Evolutionary conservation across 768 basidiomycete species (phyloP).

Genomic region (Lentinula sp.): DNA sequence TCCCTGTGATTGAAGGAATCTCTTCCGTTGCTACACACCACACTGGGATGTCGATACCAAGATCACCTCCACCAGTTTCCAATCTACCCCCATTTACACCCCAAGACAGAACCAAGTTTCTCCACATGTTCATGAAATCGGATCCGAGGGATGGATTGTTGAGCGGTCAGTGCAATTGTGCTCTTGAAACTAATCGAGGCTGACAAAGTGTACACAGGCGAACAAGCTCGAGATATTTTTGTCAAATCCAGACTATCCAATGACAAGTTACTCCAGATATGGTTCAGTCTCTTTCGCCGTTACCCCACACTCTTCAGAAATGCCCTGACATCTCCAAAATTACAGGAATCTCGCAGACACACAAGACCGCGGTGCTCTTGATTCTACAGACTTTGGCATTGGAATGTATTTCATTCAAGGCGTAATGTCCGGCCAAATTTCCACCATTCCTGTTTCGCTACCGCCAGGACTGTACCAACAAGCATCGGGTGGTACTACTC

Average conservation of each 20-base stretch:
- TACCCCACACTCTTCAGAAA: background rate
- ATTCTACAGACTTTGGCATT: conserved; percentile 87
- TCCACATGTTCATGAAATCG: conserved; percentile 65
- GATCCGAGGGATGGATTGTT: conserved; percentile 75
- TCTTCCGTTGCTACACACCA: conserved; percentile 48
- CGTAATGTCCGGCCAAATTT: conserved; percentile 74
- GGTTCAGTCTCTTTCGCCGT: conserved; percentile 40
- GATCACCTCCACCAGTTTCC: conserved; percentile 47
- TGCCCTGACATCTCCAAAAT: conserved; percentile 2
- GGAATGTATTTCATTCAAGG: conserved; percentile 96
- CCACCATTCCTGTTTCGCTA: conserved; percentile 64
- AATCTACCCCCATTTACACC: conserved; percentile 63
- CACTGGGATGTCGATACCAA: conserved; percentile 55
- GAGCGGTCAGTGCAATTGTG: conserved; percentile 44
- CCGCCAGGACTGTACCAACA: conserved; percentile 86
- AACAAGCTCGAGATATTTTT: conserved; percentile 87
- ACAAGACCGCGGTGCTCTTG: conserved; percentile 83
- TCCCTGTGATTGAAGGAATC: conserved; percentile 74
- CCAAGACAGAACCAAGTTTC: conserved; percentile 83
- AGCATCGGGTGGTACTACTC: conserved; percentile 44
- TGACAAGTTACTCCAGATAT: conserved; percentile 88
- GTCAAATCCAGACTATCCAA: conserved; percentile 84
- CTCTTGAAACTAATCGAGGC: background rate
- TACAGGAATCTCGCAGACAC: conserved; percentile 92
- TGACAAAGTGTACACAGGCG: conserved; percentile 38